Evolutionary conservation across 106 monocot genomes (phyloP).

Genomic region (Narthecium ossifragum): DNA sequence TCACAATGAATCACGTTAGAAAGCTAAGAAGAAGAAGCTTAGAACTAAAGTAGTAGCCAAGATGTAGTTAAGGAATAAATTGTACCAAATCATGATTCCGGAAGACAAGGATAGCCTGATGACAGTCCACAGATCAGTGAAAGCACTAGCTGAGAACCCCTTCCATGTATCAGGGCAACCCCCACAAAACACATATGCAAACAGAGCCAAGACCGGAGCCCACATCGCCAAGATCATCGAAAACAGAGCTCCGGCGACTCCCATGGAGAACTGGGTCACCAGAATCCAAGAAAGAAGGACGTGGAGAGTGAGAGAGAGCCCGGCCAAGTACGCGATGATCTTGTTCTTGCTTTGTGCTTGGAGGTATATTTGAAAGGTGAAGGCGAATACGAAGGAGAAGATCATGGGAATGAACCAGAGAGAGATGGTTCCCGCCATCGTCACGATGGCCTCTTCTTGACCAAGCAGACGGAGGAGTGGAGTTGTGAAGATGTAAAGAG

Average conservation of each 20-base stretch:
- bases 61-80: not conserved
- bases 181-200: conserved; percentile 37
- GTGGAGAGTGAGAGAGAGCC: conserved; percentile 31
- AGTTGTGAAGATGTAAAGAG: conserved; percentile 48
- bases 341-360: conserved; percentile 71
- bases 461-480: conserved; percentile 52
- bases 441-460: conserved; percentile 36
- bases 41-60: too few relatives aligned
- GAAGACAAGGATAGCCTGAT: conserved; percentile 13
- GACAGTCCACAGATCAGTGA: conserved; percentile 23
- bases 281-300: conserved; percentile 46
- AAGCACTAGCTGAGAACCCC: conserved; percentile 21
- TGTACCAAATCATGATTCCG: conserved; percentile 5
- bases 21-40: too few relatives aligned
- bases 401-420: conserved; percentile 57
- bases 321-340: conserved; percentile 42
- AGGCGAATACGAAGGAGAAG: conserved; percentile 44
- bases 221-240: conserved; percentile 49
- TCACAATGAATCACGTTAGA: too few relatives aligned
- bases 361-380: conserved; percentile 76
- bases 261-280: conserved; percentile 21
- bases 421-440: conserved; percentile 41
- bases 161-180: conserved; percentile 32
- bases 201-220: conserved; percentile 57
- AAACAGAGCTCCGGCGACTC: conserved; percentile 44